Evolutionary conservation across 2,329 filamentous ascomycete species (phyloP), one percentile per base, ranked within the genome.

Genomic region (Phialophora expanda): DNA sequence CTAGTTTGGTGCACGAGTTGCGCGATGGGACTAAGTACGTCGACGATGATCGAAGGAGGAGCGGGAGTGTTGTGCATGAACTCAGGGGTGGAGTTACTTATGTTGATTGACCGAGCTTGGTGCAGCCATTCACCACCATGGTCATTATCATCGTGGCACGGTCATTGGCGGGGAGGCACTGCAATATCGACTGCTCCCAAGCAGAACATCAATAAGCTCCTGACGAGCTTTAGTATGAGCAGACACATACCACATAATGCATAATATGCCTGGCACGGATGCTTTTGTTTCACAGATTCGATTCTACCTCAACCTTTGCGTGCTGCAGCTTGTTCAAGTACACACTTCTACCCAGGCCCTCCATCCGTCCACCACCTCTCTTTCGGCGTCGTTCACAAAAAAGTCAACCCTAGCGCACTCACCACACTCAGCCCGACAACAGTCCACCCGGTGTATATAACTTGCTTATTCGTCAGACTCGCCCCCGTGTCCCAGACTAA

Each of bases 401-500:
- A 66, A 54, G 62, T 67, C 67, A 71, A 68, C 3, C 41, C 65
- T 56, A 70, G 48, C 5, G 70, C 67, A 20, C 38, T 62, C 7
- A 68, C 54, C 4, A 60, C 51, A 26, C 65, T 70, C 60, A 73
- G n/a, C 3, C 66, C 71, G 5, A 71, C 62, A 1, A 68, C 65
- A 11, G 64, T 63, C 70, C 70, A 73, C n/a, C 70, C 71, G 0
- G 71, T 71, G 30, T 58, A 50, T 46, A 87, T 85, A 66, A 91
- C 88, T 74, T 84, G 80, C 78, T 84, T 80, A 76, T 91, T 91
- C 73, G 80, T 84, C 67, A 91, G 84, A 58, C 83, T 81, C 72
- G 81, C 80, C 59, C 87, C 88, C 46, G 84, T 78, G 81, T 92
- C 89, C 89, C 89, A 91, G 17, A 83, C 75, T 82, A 92, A 81